phyloP scores from a whole-genome alignment of 306 rosid genomes.

The Quercus ilex region DNA sequence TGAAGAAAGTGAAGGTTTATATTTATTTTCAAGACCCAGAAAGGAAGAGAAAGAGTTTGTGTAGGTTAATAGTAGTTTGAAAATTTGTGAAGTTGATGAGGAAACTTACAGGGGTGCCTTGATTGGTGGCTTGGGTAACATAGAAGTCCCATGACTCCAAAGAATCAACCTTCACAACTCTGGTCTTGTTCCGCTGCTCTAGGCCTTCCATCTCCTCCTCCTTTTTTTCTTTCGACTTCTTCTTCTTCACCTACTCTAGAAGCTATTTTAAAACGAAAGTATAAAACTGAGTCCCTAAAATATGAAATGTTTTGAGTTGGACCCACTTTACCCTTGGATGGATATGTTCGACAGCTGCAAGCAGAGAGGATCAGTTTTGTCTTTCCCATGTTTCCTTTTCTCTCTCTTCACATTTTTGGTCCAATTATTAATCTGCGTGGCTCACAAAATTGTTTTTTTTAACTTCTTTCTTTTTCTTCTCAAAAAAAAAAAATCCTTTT shows the following conservation, averaged over 20 bases:
- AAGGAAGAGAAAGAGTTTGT: not conserved
- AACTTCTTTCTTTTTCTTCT: no score
- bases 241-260: not conserved
- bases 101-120: slow-evolving; percentile 54
- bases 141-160: slow-evolving; percentile 65
- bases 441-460: no score
- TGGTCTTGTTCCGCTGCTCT: slow-evolving; percentile 31
- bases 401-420: not conserved
- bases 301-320: not conserved
- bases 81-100: not conserved
- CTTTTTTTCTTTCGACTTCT: not conserved
- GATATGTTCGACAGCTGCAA: not conserved
- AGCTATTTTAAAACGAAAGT: not conserved
- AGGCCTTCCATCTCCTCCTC: slow-evolving; percentile 35
- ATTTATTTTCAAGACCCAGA: not conserved
- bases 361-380: not conserved
- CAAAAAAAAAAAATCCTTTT: no score
- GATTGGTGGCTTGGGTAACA: slow-evolving; percentile 51
- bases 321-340: slow-evolving; percentile 1
- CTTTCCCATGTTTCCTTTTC: not conserved
- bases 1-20: not conserved
- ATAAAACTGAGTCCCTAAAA: not conserved
- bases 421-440: no score
- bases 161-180: slow-evolving; percentile 61
- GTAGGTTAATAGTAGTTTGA: not conserved